Percentiles rank a stretch among this genome's conserved stretches.
These are phyloP conservation scores for Lactifluus pinguis DNA, from an alignment of 768 basidiomycete species.

Conservation along the genomic window DNA sequence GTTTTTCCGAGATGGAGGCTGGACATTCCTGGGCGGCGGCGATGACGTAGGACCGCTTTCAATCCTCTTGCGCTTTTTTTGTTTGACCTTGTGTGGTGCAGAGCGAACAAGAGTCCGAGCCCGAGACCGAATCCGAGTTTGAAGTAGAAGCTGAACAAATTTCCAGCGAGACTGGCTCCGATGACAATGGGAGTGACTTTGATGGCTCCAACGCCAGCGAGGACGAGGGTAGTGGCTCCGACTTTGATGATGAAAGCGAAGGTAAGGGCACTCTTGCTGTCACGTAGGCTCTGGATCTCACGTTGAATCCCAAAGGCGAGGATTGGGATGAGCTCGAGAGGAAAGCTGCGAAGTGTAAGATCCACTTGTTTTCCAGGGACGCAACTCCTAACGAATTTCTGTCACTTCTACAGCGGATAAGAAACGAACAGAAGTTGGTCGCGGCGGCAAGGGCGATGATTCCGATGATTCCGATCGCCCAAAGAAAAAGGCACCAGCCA, in stretches of 20 bases:
- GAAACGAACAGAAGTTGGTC: constrained; percentile 30
- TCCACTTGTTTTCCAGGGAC: constrained; percentile 26
- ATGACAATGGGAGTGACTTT: constrained; percentile 46
- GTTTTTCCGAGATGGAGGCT: constrained; percentile 97
- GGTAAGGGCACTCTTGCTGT: constrained; percentile 27
- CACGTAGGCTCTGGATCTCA: constrained; percentile 4
- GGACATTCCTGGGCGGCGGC: constrained; percentile 78
- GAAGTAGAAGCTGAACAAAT: constrained; percentile 36
- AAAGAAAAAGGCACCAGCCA: constrained; percentile 31
- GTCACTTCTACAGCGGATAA: constrained; percentile 33
- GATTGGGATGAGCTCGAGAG: constrained; percentile 95
- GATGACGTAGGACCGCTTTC: constrained; percentile 41
- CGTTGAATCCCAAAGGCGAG: constrained; percentile 43
- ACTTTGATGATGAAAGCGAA: constrained; percentile 55
- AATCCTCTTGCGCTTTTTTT: background rate
- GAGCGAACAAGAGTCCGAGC: constrained; percentile 50
- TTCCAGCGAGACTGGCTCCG: constrained; percentile 26
- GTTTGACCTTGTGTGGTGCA: constrained; percentile 19
- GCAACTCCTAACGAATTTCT: background rate
- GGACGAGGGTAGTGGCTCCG: constrained; percentile 58
- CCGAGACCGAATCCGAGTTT: constrained; percentile 56
- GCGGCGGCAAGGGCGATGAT: constrained; percentile 23
- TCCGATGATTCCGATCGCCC: constrained; percentile 35
- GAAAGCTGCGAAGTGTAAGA: constrained; percentile 72
- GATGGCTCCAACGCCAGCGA: constrained; percentile 44